Percentiles rank a stretch among this genome's conserved stretches.
phyloP scores from a whole-genome alignment of 1,139 yeast genomes.

The Hyphopichia fennica region DNA sequence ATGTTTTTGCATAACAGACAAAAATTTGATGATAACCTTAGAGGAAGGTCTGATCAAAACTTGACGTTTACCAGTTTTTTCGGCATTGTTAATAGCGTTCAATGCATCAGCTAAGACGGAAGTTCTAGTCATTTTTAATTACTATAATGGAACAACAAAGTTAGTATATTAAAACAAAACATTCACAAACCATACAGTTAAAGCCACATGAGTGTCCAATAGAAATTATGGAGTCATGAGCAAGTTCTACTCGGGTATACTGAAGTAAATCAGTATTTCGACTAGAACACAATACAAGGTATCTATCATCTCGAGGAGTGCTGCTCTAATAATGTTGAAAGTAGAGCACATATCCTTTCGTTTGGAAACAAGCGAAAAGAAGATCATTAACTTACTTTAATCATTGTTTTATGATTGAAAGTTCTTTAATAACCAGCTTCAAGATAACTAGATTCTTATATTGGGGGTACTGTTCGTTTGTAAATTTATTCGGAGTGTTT shows the following conservation, averaged over 20 bases:
- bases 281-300: conserved; percentile 18
- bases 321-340: conserved; percentile 17
- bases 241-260: conserved; percentile 11
- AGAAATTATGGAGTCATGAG: conserved; percentile 35
- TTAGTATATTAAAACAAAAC: conserved; percentile 8
- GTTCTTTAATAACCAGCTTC: conserved; percentile 12
- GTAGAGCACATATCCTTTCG: conserved; percentile 9
- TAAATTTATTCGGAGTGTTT: background rate
- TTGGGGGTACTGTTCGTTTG: conserved; percentile 2
- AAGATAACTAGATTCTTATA: conserved; percentile 17
- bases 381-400: background rate
- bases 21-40: conserved; percentile 95
- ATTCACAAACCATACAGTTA: conserved; percentile 5
- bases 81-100: conserved; percentile 98
- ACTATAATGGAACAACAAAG: conserved; percentile 3
- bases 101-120: conserved; percentile 99
- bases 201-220: conserved; percentile 42
- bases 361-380: conserved; percentile 1
- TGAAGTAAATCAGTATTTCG: background rate
- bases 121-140: conserved; percentile 83
- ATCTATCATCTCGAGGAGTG: conserved; percentile 28
- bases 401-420: background rate
- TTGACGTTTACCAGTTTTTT: conserved; percentile 99
- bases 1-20: conserved; percentile 97
- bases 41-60: conserved; percentile 98